phyloP scores from a whole-genome alignment of 2,329 filamentous ascomycete genomes.

The Fusarium sp. region DNA sequence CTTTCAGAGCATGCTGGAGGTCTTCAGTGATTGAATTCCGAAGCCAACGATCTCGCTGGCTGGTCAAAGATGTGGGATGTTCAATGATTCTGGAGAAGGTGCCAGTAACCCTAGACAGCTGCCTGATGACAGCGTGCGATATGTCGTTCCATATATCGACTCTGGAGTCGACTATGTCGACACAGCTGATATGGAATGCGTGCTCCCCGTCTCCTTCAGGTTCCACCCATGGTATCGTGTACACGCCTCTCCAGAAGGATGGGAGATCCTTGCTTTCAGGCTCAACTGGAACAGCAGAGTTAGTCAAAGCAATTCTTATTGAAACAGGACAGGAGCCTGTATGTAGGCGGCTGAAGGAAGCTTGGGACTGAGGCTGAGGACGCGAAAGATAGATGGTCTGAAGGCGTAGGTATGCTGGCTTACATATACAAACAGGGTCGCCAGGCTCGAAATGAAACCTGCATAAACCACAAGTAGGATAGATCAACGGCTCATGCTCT shows the following conservation, averaged over 20 bases:
- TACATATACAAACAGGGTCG: background rate
- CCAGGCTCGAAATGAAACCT: background rate
- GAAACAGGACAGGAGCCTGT: too few species aligned
- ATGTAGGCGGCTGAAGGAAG: too few species aligned
- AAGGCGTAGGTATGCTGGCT: too few species aligned
- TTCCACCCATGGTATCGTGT: rapidly evolving
- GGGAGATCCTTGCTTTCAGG: rapidly evolving
- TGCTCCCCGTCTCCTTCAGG: rapidly evolving
- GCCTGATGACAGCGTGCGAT: too few species aligned
- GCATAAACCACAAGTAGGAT: background rate
- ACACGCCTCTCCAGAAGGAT: background rate
- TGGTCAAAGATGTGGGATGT: background rate
- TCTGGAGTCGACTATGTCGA: background rate
- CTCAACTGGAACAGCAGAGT: too few species aligned
- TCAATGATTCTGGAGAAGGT: too few species aligned
- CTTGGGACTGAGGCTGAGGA: too few species aligned
- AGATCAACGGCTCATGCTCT: too few species aligned
- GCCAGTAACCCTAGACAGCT: too few species aligned
- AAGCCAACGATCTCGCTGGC: background rate
- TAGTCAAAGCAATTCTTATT: rapidly evolving
- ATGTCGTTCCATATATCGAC: rapidly evolving
- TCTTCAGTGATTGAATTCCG: background rate
- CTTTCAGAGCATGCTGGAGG: background rate
- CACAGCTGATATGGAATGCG: background rate
- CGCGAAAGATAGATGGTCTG: too few species aligned